Evolutionary conservation across 345 rosid species (phyloP).

Genomic region (Eucalyptus camaldulensis): DNA sequence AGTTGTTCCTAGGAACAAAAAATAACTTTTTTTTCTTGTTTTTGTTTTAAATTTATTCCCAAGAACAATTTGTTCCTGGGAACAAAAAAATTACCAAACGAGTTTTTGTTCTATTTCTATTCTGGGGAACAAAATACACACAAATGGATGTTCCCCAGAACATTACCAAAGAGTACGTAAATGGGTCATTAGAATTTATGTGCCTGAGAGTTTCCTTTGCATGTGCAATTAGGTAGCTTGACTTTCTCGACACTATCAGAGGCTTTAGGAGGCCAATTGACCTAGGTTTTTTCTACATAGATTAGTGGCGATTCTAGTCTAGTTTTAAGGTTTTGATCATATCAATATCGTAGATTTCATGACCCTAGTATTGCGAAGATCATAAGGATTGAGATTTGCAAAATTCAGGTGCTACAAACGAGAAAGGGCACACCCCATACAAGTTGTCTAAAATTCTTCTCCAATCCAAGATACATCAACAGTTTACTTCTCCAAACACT

Average conservation of each 20-base stretch:
- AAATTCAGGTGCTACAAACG: background rate
- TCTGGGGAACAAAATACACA: too few relatives aligned
- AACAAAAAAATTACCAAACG: too few relatives aligned
- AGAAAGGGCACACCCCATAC: background rate
- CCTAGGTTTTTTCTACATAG: background rate
- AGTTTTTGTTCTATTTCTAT: too few relatives aligned
- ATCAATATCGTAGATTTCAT: background rate
- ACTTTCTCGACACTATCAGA: background rate
- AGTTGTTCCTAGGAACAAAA: too few relatives aligned
- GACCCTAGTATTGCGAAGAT: background rate
- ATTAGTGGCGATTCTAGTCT: background rate
- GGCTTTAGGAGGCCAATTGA: background rate
- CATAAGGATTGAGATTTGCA: background rate
- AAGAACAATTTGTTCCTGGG: accelerated
- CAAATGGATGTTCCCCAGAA: too few relatives aligned
- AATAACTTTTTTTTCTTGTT: too few relatives aligned
- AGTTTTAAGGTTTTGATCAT: background rate
- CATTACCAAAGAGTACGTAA: too few relatives aligned
- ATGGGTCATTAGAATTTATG: background rate
- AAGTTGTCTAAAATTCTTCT: background rate
- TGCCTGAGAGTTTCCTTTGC: background rate
- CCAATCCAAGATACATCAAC: background rate
- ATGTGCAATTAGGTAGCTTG: background rate
- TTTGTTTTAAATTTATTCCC: too few relatives aligned
- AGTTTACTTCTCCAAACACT: background rate